A percentile compares a stretch with the other conserved stretches of the same genome.
Conservation (phyloP, 1,284 basidiomycete species). For the Amylostereum areolatum region DNA sequence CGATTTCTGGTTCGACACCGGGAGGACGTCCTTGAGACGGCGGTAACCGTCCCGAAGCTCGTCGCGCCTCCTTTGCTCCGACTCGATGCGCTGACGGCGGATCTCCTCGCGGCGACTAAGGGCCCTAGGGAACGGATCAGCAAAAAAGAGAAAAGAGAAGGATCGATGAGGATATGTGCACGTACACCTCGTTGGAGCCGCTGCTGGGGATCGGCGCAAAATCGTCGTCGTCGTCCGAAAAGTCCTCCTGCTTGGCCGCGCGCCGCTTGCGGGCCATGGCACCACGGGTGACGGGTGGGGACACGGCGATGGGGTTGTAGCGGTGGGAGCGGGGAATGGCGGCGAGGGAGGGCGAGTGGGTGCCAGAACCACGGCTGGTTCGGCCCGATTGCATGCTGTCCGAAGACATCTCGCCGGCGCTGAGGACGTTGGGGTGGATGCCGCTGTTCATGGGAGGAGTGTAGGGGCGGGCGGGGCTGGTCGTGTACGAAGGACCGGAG, state of each 20-base stretch:
- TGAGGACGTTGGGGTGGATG: slow-evolving; percentile 66
- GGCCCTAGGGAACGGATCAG: neutral
- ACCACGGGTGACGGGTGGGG: slow-evolving; percentile 26
- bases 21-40: slow-evolving; percentile 79
- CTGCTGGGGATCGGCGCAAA: slow-evolving; percentile 46
- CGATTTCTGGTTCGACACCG: slow-evolving; percentile 80
- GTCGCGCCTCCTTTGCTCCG: slow-evolving; percentile 80
- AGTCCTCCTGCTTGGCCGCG: slow-evolving; percentile 56
- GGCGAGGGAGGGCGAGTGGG: slow-evolving; percentile 52
- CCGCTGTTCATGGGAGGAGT: slow-evolving; percentile 49
- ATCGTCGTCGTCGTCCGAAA: slow-evolving; percentile 57
- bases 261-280: slow-evolving; percentile 38
- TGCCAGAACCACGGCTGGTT: slow-evolving; percentile 57
- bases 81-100: slow-evolving; percentile 81
- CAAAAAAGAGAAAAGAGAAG: neutral
- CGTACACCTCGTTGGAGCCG: slow-evolving; percentile 42
- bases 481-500: slow-evolving; percentile 41
- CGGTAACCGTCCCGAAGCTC: slow-evolving; percentile 85
- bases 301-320: slow-evolving; percentile 64
- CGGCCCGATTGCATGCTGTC: slow-evolving; percentile 59
- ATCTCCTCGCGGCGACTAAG: slow-evolving; percentile 72
- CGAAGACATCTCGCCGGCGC: slow-evolving; percentile 62
- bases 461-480: slow-evolving; percentile 57
- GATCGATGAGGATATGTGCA: slow-evolving; percentile 6
- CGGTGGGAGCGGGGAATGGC: slow-evolving; percentile 65